Base-by-base conservation (phyloP, 2,329 filamentous ascomycete genomes). In the Alternaria sp. region DNA sequence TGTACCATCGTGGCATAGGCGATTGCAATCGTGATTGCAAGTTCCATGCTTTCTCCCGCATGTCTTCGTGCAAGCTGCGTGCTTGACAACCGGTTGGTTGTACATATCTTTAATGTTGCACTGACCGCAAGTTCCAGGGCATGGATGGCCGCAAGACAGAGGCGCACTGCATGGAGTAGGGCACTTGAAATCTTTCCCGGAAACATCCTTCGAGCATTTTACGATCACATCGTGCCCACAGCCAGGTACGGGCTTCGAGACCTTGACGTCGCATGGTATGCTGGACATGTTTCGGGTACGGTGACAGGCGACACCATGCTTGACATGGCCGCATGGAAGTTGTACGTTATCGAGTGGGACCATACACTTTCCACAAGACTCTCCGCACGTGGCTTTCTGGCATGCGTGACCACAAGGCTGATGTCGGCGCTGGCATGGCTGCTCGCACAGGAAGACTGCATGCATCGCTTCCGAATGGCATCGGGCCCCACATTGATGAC, bases 111-210 rank as follows among this genome's bases (percentile, higher is more conserved):
- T 77, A 2, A 51, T 67, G 4, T 79, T 81, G 73, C 89, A 92
- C 0, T 63, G 54, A 7, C 60, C 73, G 68, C 89, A 91, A 7
- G 34, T 39, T 2, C 76, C 78, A 5, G 68, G 60, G 26, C 89
- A 91, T 1, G 56, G 57, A 68, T 91, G 89, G 0, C 89, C 88
- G 66, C 90, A 92, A 0, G 73, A 28, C 1, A 87, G 78, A 0
- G 70, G 42, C 0, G 65, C 62, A 1, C 73, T 78, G 64, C 90
- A 92, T 1, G 63, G 51, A 1, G 73, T 75, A 0, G 47, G 55
- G 68, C 90, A 93, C 1, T 42, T 61, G 69, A 84, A 89, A 0
- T 48, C 24, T 0, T 70, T 26, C 0, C 61, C 44, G 0, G 66
- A 61, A 7, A 88, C 81, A 51, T 89, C 79, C 3, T 75, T 44